Conservation (phyloP, 139 green algal genomes). For the Zygnema cylindricum region DNA sequence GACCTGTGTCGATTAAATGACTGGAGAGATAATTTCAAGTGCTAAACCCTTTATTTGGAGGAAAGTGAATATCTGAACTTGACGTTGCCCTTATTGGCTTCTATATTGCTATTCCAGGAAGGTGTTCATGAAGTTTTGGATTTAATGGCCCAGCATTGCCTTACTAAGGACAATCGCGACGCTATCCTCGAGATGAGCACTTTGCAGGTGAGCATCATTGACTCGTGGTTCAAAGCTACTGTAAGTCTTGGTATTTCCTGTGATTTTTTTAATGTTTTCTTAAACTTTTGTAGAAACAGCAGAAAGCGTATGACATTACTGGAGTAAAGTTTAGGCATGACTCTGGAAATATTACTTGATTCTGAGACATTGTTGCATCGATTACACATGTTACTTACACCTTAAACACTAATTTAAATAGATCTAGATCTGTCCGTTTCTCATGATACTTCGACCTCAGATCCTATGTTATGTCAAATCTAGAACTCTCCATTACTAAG, state of each 20-base stretch:
- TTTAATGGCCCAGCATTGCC: neutral
- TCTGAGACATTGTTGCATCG: neutral
- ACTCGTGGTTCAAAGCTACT: neutral
- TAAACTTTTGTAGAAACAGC: neutral
- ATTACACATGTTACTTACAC: neutral
- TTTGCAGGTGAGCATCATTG: neutral
- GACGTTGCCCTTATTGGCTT: neutral
- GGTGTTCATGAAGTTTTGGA: neutral
- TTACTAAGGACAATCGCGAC: neutral
- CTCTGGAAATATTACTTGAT: neutral
- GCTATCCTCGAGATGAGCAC: neutral
- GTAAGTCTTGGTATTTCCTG: neutral
- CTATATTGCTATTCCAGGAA: neutral
- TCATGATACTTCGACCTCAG: too few species aligned
- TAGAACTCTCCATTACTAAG: too few species aligned
- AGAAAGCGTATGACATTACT: too few species aligned
- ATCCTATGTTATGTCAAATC: too few species aligned
- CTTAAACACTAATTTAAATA: neutral
- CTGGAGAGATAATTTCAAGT: neutral
- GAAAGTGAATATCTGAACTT: neutral
- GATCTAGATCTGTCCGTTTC: too few species aligned
- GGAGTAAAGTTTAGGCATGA: too few species aligned
- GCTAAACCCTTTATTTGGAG: neutral
- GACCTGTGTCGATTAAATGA: neutral
- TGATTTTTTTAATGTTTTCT: neutral